Conservation (phyloP, 2,329 filamentous ascomycete species). For the Microcyclosporella mali region DNA sequence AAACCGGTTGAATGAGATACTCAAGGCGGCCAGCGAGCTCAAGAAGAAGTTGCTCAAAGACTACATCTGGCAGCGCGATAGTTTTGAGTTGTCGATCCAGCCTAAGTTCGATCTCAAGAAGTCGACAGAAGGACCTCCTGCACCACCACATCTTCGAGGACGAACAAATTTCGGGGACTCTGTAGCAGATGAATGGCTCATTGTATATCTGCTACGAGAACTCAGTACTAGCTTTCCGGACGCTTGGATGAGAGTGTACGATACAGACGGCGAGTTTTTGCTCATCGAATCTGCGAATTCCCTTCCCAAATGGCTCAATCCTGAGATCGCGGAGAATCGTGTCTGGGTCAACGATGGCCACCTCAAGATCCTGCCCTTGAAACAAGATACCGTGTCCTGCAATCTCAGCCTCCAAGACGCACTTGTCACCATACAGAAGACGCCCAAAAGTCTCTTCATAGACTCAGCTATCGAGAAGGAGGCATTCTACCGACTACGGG, state of each 20-base stretch:
- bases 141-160: conserved; percentile 52
- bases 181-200: conserved; percentile 94
- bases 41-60: conserved; percentile 61
- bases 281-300: conserved; percentile 87
- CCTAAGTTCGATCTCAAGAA: conserved; percentile 37
- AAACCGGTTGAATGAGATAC: conserved; percentile 62
- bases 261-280: conserved; percentile 91
- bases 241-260: conserved; percentile 75
- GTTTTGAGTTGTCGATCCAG: conserved; percentile 61
- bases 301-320: conserved; percentile 83
- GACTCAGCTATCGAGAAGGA: conserved; percentile 74
- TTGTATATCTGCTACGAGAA: conserved; percentile 82
- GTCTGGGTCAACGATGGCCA: conserved; percentile 81
- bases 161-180: conserved; percentile 86
- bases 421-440: conserved; percentile 52
- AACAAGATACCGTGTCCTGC: conserved; percentile 28
- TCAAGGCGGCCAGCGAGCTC: conserved; percentile 62
- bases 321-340: conserved; percentile 79
- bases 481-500: conserved; percentile 80
- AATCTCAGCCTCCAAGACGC: conserved; percentile 60
- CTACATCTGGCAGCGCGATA: conserved; percentile 93
- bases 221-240: conserved; percentile 65
- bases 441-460: conserved; percentile 57
- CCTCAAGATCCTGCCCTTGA: conserved; percentile 64
- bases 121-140: conserved; percentile 1